Conservation (phyloP, 1,139 yeast species). For the Pichia sp. region DNA sequence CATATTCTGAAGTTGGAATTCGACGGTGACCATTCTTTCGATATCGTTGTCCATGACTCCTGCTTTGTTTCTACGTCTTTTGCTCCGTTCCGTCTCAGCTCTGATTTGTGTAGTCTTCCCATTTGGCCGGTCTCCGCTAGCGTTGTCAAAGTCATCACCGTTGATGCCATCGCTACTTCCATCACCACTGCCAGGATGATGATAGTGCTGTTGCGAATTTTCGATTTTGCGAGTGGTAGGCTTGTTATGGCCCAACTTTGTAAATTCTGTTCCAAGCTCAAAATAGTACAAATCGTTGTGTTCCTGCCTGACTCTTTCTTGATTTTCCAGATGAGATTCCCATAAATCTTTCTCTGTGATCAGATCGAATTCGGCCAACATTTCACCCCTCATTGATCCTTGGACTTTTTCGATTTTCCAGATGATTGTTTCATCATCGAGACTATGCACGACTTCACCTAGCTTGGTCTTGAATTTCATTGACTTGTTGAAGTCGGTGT, state of each 20-base stretch:
- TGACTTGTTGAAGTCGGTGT: slow-evolving; percentile 41
- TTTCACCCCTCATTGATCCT: slow-evolving; percentile 45
- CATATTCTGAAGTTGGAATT: slow-evolving; percentile 64
- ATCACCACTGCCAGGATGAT: neutral
- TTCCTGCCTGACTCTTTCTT: slow-evolving; percentile 28
- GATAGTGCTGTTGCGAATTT: neutral
- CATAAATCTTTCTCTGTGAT: slow-evolving; percentile 41
- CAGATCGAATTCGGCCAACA: slow-evolving; percentile 62
- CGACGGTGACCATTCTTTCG: slow-evolving; percentile 50
- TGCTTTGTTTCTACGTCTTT: neutral
- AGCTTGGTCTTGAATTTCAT: slow-evolving; percentile 63
- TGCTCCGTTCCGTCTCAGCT: neutral
- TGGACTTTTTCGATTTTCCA: slow-evolving; percentile 60
- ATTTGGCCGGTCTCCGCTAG: neutral
- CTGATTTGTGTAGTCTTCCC: neutral
- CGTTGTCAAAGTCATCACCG: neutral
- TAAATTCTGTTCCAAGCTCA: slow-evolving; percentile 32
- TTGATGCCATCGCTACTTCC: neutral
- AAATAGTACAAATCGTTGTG: slow-evolving; percentile 38
- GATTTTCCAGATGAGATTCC: slow-evolving; percentile 20
- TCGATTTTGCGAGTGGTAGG: neutral
- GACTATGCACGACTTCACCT: slow-evolving; percentile 63
- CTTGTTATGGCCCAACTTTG: slow-evolving; percentile 13
- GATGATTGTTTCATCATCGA: slow-evolving; percentile 55
- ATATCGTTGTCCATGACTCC: slow-evolving; percentile 6